Base-by-base conservation (phyloP, 163 green algal species). In the Trebouxiophyceae sp. region DNA sequence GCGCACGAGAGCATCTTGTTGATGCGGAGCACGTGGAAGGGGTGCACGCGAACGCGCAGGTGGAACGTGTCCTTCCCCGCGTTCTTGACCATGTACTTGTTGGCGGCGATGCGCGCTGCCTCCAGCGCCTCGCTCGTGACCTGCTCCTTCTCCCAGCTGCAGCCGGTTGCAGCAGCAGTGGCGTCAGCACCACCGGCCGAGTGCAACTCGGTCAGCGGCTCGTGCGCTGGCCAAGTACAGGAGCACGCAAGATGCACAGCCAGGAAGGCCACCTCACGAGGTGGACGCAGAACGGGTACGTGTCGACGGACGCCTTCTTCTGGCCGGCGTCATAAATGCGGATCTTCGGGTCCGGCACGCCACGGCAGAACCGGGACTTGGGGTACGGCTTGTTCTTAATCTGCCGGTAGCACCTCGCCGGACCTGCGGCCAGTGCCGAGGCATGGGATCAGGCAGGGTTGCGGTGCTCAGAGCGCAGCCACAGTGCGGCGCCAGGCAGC, bases 1-100 rank as follows among this genome's bases (percentile, higher is more conserved):
- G 94, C 94, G 80, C 94, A 99, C 31, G 94, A 97, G 87, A 99
- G 89, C 94, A 99, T 99, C 85, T 99, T 99, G 89, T 99, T 99
- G 87, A 98, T 98, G 72, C 94, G 90, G 69, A 99, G 87, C 72
- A 98, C 93, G 77, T 98, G 93, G 87, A 95, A 99, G 69, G 93
- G 93, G 77, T 99, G 93, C 76, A 97, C 89, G 54, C 93, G 90
- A 46, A 99, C 87, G 68, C 94, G 91, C 62, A 99, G 83, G 83
- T 99, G 94, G 88, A 97, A 99, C 1, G 87, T 71, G 54, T 99
- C 94, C 85, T 98, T 98, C 62, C 94, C 94, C 7, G 92, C 88
- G 66, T 90, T 88, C 83, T 96, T 97, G 63, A 85, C 76, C 91
- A 99, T 97, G 88, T 99, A 98, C 89, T 98, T 99, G 91, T 99